phyloP scores from a whole-genome alignment of 1,284 basidiomycete genomes.

The Leccinum ambiguum region DNA sequence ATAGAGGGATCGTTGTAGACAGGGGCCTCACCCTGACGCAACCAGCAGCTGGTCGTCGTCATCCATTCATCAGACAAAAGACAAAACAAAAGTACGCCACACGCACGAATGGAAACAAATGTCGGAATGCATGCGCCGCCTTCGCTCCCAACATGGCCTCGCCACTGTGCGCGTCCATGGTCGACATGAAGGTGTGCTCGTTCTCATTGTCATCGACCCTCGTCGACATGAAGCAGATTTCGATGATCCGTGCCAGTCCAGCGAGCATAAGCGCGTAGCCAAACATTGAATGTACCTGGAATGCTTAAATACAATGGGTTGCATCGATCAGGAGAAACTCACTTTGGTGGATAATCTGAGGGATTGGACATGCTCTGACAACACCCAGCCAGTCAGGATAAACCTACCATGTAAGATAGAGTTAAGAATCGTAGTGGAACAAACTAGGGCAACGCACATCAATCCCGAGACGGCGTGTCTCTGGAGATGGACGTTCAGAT shows the following conservation, averaged over 20 bases:
- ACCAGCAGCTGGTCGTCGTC: conserved; percentile 54
- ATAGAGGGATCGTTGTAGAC: neutral
- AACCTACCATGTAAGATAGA: conserved; percentile 47
- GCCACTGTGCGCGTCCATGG: conserved; percentile 14
- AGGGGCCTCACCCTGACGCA: conserved; percentile 50
- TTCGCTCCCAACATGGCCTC: conserved; percentile 30
- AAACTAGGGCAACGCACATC: conserved; percentile 55
- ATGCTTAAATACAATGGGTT: conserved; percentile 11
- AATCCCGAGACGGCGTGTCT: conserved; percentile 82
- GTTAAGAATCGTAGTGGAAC: neutral
- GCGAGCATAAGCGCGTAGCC: conserved; percentile 87
- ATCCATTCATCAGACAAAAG: neutral
- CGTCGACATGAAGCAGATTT: conserved; percentile 74
- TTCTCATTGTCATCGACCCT: conserved; percentile 46
- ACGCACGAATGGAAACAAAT: conserved; percentile 84
- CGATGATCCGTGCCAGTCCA: conserved; percentile 80
- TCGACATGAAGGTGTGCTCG: conserved; percentile 59
- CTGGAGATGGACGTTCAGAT: conserved; percentile 18
- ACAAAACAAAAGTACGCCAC: neutral
- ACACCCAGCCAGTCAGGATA: conserved; percentile 91
- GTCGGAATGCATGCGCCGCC: conserved; percentile 69
- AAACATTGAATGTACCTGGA: conserved; percentile 79
- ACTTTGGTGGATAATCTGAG: conserved; percentile 84
- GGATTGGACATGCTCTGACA: conserved; percentile 88
- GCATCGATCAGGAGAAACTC: neutral